phyloP scores from a whole-genome alignment of 176 grass and related monocot genomes.

The Otatea glauca region DNA sequence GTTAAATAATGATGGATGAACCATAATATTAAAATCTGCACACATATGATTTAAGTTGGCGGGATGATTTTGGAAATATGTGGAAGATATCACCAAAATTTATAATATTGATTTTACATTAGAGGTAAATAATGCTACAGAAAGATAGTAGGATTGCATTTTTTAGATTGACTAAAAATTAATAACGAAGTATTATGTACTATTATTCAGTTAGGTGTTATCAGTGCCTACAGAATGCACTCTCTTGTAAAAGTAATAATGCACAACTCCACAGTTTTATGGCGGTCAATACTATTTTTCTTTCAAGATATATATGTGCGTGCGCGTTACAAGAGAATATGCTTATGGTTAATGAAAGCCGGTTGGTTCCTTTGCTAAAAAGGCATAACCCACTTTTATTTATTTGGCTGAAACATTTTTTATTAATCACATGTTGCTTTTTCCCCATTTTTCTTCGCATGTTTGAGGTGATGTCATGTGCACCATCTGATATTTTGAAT shows the following conservation, averaged over 20 bases:
- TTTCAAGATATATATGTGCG: not conserved
- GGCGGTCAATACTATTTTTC: not conserved
- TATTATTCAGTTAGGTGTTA: not conserved
- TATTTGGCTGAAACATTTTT: conserved; percentile 18
- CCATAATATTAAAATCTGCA: conserved; percentile 22
- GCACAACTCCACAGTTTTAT: not conserved
- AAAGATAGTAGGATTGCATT: not conserved
- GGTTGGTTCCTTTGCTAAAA: not conserved
- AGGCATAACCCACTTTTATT: not conserved
- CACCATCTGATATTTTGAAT: conserved; percentile 19
- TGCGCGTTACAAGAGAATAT: not conserved
- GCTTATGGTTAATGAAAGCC: not conserved
- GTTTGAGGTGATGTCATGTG: conserved; percentile 24
- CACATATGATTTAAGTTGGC: conserved; percentile 16
- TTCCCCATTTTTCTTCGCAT: conserved; percentile 10
- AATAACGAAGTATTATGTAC: not conserved
- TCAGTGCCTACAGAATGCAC: not conserved
- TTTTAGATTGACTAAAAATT: conserved; percentile 16
- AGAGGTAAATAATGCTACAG: not conserved
- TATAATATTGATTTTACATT: not conserved
- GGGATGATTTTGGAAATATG: conserved; percentile 3
- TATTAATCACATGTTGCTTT: not conserved
- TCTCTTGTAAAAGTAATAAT: not conserved
- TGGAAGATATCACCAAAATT: not conserved
- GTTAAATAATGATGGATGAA: conserved; percentile 4